Evolutionary conservation across 2,329 filamentous ascomycete species (phyloP).

Genomic region (Chaetomiaceae sp.): DNA sequence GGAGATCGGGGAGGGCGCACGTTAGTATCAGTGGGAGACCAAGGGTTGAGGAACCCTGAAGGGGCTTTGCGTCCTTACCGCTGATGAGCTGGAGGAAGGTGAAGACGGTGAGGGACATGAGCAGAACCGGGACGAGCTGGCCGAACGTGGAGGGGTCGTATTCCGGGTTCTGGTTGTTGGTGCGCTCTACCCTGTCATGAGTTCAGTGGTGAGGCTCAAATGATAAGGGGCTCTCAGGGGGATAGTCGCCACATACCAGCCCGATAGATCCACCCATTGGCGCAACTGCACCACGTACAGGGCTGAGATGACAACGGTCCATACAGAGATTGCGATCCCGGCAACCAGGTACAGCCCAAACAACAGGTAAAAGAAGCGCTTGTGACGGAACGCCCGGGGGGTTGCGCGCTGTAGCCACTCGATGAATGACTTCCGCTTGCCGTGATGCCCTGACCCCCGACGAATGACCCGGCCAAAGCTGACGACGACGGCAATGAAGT

Average conservation of each 20-base stretch:
- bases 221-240: background rate
- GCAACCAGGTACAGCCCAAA: conserved; percentile 17
- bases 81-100: conserved; percentile 27
- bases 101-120: conserved; percentile 30
- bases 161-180: conserved; percentile 24
- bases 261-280: conserved; percentile 26
- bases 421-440: conserved; percentile 10
- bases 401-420: conserved; percentile 5
- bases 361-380: conserved; percentile 10
- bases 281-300: conserved; percentile 27
- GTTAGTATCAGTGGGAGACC: too few species aligned
- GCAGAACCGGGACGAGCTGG: conserved; percentile 29
- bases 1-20: too few species aligned
- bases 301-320: conserved; percentile 19
- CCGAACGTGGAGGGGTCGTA: conserved; percentile 31
- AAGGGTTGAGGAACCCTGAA: too few species aligned
- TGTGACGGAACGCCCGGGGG: conserved; percentile 1
- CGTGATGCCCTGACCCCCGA: conserved; percentile 8
- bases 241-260: conserved; percentile 11
- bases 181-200: conserved; percentile 8
- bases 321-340: conserved; percentile 24
- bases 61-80: too few species aligned
- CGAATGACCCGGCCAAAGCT: conserved; percentile 17
- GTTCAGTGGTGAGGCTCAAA: background rate
- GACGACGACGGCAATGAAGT: conserved; percentile 13